These are phyloP conservation scores for Inga laurina DNA, from an alignment of 306 rosid species.

Conservation along the genomic window DNA sequence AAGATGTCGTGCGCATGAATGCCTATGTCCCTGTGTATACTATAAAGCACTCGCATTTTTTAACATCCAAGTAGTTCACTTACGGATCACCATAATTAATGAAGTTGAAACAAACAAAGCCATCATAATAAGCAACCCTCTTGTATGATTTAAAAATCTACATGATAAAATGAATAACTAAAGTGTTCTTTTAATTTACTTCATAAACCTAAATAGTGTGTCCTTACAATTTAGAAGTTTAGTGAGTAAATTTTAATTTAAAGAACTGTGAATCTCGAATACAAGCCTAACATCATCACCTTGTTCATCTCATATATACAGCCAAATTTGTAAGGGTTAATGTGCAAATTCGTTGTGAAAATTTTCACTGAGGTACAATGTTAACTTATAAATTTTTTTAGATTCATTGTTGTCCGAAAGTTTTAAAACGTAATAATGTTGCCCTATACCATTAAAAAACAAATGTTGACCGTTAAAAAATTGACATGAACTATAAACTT, in stretches of 20 bases:
- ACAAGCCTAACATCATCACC: neutral
- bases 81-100: neutral
- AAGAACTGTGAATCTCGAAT: neutral
- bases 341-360: too few species aligned
- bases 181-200: neutral
- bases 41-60: too few species aligned
- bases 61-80: too few species aligned
- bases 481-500: too few species aligned
- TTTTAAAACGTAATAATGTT: too few species aligned
- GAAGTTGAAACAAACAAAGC: slow-evolving; percentile 1
- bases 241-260: neutral
- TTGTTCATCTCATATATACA: neutral
- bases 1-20: too few species aligned
- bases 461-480: too few species aligned
- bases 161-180: neutral
- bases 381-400: too few species aligned
- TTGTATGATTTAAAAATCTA: neutral
- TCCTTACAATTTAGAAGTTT: neutral
- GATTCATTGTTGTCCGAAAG: fast-evolving
- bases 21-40: too few species aligned
- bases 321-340: neutral
- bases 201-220: neutral
- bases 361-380: too few species aligned
- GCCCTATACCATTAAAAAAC: too few species aligned
- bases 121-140: neutral